A percentile compares a stretch with the other conserved stretches of the same genome.
Conservation (phyloP, 495 filamentous ascomycete species). For the Astrothelium macrocarpum region DNA sequence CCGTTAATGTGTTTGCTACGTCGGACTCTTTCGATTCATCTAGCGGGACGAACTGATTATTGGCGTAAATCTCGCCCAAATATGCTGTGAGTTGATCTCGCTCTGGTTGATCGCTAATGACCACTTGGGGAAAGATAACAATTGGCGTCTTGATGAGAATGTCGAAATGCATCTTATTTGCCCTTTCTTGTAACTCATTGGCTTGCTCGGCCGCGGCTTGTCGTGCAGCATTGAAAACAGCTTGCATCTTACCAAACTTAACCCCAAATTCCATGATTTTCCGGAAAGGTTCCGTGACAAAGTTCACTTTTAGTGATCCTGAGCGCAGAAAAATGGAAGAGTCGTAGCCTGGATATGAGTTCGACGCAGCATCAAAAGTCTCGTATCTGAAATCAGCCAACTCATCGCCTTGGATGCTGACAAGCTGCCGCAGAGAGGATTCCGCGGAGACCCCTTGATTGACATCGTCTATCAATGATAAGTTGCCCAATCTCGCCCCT, state of each 20-base stretch:
- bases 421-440: constrained; percentile 73
- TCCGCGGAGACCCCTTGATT: constrained; percentile 76
- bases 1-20: constrained; percentile 78
- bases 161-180: constrained; percentile 85
- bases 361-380: constrained; percentile 71
- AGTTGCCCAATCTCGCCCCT: constrained; percentile 73
- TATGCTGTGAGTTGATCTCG: constrained; percentile 85
- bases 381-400: constrained; percentile 97
- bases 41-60: constrained; percentile 79
- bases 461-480: constrained; percentile 85
- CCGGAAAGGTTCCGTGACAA: constrained; percentile 90
- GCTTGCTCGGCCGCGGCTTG: constrained; percentile 93
- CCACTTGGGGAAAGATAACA: constrained; percentile 75
- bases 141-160: constrained; percentile 90
- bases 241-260: constrained; percentile 99
- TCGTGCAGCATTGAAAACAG: constrained; percentile 93
- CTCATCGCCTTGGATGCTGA: constrained; percentile 90
- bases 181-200: constrained; percentile 81
- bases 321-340: constrained; percentile 80
- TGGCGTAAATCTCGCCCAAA: constrained; percentile 91
- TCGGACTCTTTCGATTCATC: constrained; percentile 60
- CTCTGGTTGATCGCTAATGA: constrained; percentile 49
- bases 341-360: constrained; percentile 87
- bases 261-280: constrained; percentile 97
- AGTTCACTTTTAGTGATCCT: constrained; percentile 92